phyloP scores from a whole-genome alignment of 352 stramenopile species.

The Aphanomyces euteiches region DNA sequence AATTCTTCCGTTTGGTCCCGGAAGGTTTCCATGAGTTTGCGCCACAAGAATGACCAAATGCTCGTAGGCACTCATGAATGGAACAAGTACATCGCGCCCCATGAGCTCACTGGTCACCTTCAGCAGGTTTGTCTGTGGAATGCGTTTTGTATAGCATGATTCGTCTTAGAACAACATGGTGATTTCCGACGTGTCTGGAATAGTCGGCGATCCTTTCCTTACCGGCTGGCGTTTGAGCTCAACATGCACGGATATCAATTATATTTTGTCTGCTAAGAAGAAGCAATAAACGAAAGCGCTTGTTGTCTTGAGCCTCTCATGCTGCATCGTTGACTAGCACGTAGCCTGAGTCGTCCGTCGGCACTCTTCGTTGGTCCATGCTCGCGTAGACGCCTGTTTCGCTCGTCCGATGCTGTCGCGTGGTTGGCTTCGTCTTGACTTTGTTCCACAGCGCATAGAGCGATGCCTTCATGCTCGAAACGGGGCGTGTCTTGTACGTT shows the following conservation, averaged over 20 bases:
- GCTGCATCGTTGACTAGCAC: conserved; percentile 2
- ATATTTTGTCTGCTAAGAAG: conserved; percentile 78
- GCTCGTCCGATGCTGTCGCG: conserved; percentile 16
- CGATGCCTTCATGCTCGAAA: not conserved
- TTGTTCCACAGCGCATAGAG: conserved; percentile 2
- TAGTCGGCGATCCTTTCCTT: conserved; percentile 71
- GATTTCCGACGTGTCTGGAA: conserved; percentile 68
- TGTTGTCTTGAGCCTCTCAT: conserved; percentile 22
- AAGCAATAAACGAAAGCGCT: conserved; percentile 33
- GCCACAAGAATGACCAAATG: not conserved
- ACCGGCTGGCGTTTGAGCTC: conserved; percentile 68
- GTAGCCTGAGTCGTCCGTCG: not conserved
- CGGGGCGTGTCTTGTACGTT: not conserved
- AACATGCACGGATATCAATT: conserved; percentile 75
- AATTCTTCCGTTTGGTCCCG: conserved; percentile 66
- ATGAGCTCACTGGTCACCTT: conserved; percentile 56
- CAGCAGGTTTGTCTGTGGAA: conserved; percentile 38
- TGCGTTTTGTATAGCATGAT: conserved; percentile 23
- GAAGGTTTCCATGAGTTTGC: conserved; percentile 37
- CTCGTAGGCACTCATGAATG: conserved; percentile 70
- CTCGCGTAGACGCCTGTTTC: conserved; percentile 19
- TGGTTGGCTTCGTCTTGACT: conserved; percentile 14
- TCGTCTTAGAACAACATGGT: conserved; percentile 37
- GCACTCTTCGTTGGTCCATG: not conserved
- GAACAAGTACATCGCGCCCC: conserved; percentile 77